Percentiles rank a stretch among this genome's conserved stretches.
These are phyloP conservation scores for Scedosporium dehoogii DNA, from an alignment of 2,329 filamentous ascomycete species.

Conservation along the genomic window DNA sequence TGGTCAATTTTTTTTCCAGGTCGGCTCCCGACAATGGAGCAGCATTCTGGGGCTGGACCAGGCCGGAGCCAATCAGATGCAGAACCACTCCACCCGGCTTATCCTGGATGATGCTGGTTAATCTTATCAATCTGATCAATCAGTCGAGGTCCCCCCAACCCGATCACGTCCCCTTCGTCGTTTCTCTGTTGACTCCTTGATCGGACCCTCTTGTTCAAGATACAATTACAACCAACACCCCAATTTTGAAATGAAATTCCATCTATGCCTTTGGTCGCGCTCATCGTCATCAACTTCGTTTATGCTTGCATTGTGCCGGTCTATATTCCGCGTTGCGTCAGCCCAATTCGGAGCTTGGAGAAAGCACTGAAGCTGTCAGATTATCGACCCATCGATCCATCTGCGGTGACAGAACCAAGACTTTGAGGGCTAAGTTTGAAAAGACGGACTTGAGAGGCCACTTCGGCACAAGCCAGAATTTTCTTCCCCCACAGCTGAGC, in stretches of 20 bases:
- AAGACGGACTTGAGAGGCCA: slow-evolving; percentile 15
- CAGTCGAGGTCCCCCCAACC: slow-evolving; percentile 11
- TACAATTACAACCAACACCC: not conserved
- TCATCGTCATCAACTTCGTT: not conserved
- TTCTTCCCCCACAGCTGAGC: slow-evolving; percentile 5
- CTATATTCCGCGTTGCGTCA: not conserved
- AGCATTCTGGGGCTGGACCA: not conserved
- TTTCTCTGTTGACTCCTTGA: not conserved
- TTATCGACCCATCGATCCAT: not conserved
- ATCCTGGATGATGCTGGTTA: slow-evolving; percentile 7
- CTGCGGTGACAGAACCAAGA: not conserved
- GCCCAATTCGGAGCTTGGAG: not conserved
- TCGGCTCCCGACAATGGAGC: not conserved
- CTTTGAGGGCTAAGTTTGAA: not conserved
- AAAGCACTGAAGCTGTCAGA: not conserved
- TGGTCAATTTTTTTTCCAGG: not conserved
- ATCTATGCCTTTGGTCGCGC: not conserved
- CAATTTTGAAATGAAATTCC: not conserved
- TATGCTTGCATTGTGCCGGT: not conserved
- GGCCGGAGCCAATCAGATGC: not conserved
- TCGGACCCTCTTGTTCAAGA: not conserved
- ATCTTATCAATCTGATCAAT: slow-evolving; percentile 40
- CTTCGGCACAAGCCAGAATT: slow-evolving; percentile 12
- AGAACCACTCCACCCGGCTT: not conserved
- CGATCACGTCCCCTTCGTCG: not conserved